Percentiles rank a stretch among this genome's conserved stretches.
These are phyloP conservation scores for Nemania serpens DNA, from an alignment of 2,329 filamentous ascomycete genomes.

Conservation along the genomic window DNA sequence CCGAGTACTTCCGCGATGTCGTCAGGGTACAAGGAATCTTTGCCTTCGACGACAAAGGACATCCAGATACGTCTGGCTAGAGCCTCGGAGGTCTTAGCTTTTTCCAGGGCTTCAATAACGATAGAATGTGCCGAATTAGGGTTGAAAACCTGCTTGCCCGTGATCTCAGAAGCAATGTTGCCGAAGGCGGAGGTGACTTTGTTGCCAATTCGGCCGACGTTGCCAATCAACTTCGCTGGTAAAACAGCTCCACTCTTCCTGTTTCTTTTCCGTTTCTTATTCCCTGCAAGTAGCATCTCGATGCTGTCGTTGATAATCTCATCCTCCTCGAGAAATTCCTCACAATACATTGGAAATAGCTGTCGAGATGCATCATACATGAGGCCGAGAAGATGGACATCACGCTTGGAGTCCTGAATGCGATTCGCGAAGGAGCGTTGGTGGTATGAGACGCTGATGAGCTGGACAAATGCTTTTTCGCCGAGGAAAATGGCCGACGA, in stretches of 20 bases:
- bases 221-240: conserved; percentile 77
- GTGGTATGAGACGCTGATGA: conserved; percentile 85
- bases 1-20: conserved; percentile 91
- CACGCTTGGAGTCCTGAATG: conserved; percentile 89
- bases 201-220: conserved; percentile 82
- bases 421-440: conserved; percentile 79
- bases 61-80: conserved; percentile 95
- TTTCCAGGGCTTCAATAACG: conserved; percentile 86
- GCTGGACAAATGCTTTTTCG: conserved; percentile 80
- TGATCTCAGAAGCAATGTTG: conserved; percentile 91
- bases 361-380: conserved; percentile 89
- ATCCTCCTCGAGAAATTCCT: conserved; percentile 89
- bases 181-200: conserved; percentile 93
- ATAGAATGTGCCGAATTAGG: conserved; percentile 88
- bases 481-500: conserved; percentile 72
- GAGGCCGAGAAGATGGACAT: conserved; percentile 78
- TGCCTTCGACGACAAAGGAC: conserved; percentile 93
- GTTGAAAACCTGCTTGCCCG: conserved; percentile 94
- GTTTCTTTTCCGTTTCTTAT: conserved; percentile 50
- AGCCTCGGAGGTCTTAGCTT: conserved; percentile 83
- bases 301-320: conserved; percentile 87
- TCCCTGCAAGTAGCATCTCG: conserved; percentile 67
- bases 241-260: conserved; percentile 65
- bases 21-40: conserved; percentile 76
- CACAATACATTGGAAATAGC: conserved; percentile 90